Conservation (phyloP, 148 eudicot genomes). For the Gaultheria prostrata region DNA sequence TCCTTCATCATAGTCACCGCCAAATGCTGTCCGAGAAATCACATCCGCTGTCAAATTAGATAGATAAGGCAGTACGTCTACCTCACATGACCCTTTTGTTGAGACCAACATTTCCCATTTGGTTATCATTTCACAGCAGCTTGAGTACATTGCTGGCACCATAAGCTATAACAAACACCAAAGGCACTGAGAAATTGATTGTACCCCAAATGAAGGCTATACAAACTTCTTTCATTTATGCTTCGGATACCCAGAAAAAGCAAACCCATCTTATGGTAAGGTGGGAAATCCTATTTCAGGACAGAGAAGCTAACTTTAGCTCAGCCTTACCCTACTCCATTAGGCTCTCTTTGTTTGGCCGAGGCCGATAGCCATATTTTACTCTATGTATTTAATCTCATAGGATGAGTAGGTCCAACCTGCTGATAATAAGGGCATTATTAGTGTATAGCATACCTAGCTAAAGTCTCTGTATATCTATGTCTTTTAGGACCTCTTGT, state of each 20-base stretch:
- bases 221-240: neutral
- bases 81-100: constrained; percentile 19
- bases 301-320: neutral
- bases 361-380: neutral
- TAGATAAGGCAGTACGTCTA: constrained; percentile 34
- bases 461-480: neutral
- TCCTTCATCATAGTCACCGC: constrained; percentile 23
- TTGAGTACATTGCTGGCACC: constrained; percentile 32
- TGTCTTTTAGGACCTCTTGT: neutral
- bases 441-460: neutral
- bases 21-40: constrained; percentile 32
- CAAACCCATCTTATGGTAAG: neutral
- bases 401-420: neutral
- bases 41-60: constrained; percentile 24
- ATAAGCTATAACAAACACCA: constrained; percentile 20
- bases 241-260: neutral
- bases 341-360: neutral
- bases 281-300: neutral
- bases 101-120: constrained; percentile 28
- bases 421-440: neutral
- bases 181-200: neutral
- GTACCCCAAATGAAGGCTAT: neutral
- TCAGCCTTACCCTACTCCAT: neutral
- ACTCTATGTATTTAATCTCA: neutral
- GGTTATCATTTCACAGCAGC: constrained; percentile 33